Conservation (phyloP, 495 filamentous ascomycete species). For the Tuber calosporum region DNA sequence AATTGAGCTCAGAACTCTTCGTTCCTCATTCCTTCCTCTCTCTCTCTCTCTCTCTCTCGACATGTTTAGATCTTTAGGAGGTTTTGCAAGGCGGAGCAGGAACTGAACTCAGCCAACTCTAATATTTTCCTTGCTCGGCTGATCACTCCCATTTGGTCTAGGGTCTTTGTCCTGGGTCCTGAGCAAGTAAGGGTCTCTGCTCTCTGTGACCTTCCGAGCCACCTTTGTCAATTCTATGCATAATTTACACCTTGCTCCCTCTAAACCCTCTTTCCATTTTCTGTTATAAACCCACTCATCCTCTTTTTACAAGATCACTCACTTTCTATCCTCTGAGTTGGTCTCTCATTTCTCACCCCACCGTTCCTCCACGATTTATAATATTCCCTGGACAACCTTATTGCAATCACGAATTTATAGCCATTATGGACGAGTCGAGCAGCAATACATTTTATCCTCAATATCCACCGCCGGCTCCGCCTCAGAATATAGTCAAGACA, state of each 20-base stretch:
- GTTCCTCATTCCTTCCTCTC: neutral
- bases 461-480: conserved; percentile 16
- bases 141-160: neutral
- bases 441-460: conserved; percentile 15
- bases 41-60: neutral
- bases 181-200: neutral
- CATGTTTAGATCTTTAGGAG: neutral
- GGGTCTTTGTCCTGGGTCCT: neutral
- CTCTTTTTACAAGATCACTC: neutral
- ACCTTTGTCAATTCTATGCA: no score
- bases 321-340: neutral
- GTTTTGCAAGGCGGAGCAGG: no score
- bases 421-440: neutral
- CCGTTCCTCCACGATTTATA: neutral
- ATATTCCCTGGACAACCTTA: neutral
- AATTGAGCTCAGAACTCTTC: neutral
- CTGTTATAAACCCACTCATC: neutral
- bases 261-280: no score
- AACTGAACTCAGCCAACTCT: no score
- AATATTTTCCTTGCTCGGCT: neutral
- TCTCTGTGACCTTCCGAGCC: no score
- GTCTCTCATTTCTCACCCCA: neutral
- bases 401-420: neutral
- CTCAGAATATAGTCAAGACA: conserved; percentile 39
- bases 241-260: neutral